Conservation (phyloP, 192 early-diverging fungal species). For the Podila clonocystis region DNA sequence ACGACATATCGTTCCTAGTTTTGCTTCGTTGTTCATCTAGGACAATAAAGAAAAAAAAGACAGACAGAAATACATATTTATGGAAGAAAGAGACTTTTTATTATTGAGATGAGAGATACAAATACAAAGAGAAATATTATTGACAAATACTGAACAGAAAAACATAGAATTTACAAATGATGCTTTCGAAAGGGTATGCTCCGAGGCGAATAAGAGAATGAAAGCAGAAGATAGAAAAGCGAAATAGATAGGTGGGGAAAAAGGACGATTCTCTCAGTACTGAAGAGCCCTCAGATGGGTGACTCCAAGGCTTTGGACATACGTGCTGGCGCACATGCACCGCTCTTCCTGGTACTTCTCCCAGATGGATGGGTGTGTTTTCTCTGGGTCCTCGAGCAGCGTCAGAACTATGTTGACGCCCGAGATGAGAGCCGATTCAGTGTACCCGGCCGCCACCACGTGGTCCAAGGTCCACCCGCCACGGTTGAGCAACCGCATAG, state of each 20-base stretch:
- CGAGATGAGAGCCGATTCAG: constrained; percentile 62
- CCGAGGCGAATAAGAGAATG: no score
- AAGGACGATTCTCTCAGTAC: neutral
- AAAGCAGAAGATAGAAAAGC: no score
- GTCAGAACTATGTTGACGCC: constrained; percentile 60
- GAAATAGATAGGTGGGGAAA: no score
- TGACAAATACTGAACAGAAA: no score
- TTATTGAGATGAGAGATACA: no score
- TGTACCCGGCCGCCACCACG: constrained; percentile 75
- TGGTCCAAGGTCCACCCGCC: constrained; percentile 64
- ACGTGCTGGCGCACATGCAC: constrained; percentile 52
- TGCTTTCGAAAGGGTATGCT: neutral
- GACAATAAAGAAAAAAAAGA: no score
- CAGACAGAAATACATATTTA: no score
- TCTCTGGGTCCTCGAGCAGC: constrained; percentile 55
- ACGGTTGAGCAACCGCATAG: constrained; percentile 53
- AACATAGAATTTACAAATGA: constrained; percentile 1
- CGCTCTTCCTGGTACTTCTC: constrained; percentile 57
- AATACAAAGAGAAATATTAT: no score
- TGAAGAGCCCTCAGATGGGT: constrained; percentile 13
- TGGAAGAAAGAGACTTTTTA: no score
- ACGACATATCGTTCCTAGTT: no score
- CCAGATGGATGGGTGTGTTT: constrained; percentile 51
- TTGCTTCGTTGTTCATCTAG: no score
- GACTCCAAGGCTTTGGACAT: constrained; percentile 43